A percentile compares a stretch with the other conserved stretches of the same genome.
phyloP scores from a whole-genome alignment of 495 filamentous ascomycete genomes.

The Podospora pseudoanserina region DNA sequence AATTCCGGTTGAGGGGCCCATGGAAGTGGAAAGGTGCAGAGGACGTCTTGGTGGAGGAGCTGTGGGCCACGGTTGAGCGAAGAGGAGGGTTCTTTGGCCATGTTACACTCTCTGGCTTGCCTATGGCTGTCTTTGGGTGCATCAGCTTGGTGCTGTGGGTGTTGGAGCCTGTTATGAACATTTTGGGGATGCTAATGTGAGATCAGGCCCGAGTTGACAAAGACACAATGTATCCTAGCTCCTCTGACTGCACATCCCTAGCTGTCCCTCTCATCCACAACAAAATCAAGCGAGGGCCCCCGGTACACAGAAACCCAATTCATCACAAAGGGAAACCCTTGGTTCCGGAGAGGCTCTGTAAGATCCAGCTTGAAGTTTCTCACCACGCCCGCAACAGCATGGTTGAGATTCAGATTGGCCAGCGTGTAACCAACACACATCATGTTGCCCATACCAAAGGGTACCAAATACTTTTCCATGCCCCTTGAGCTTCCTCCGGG shows the following conservation, averaged over 20 bases:
- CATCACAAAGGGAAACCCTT: slow-evolving; percentile 4
- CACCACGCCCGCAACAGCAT: not conserved
- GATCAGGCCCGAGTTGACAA: no score
- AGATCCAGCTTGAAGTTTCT: not conserved
- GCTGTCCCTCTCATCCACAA: not conserved
- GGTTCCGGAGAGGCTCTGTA: not conserved
- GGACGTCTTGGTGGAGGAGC: slow-evolving; percentile 34
- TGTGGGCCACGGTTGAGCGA: slow-evolving; percentile 36
- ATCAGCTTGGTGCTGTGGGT: slow-evolving; percentile 16
- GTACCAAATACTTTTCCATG: slow-evolving; percentile 3
- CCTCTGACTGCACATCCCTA: not conserved
- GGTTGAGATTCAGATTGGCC: not conserved
- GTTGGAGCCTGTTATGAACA: slow-evolving; percentile 12
- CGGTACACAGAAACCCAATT: not conserved
- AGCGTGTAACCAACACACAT: slow-evolving; percentile 9
- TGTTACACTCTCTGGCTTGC: slow-evolving; percentile 28
- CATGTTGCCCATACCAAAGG: not conserved
- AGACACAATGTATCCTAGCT: not conserved
- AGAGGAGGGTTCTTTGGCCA: slow-evolving; percentile 32
- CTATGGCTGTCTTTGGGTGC: slow-evolving; percentile 22
- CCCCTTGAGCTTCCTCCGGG: not conserved
- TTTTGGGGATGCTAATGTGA: not conserved
- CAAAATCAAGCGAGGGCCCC: not conserved
- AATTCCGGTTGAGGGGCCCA: slow-evolving; percentile 21
- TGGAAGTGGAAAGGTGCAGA: slow-evolving; percentile 35